Conservation (phyloP, 2,329 filamentous ascomycete genomes). For the Penicillium decumbens region DNA sequence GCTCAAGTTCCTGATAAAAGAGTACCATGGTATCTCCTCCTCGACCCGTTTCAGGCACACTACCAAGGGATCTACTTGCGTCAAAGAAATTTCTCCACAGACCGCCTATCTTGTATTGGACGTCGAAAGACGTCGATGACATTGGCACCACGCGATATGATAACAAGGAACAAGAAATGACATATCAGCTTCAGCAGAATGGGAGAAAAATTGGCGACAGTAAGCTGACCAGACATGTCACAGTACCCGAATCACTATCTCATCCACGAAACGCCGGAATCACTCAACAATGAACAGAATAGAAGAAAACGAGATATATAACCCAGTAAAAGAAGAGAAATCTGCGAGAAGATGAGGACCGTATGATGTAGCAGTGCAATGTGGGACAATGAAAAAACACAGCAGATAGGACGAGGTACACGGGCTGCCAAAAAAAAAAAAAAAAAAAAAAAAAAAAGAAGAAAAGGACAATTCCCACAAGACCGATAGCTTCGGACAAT, state of each 20-base stretch:
- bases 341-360: conserved; percentile 4
- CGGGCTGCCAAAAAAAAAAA: conserved; percentile 6
- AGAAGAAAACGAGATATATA: conserved; percentile 12
- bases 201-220: background rate
- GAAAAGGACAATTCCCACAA: conserved; percentile 1
- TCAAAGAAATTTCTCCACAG: background rate
- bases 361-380: conserved; percentile 11
- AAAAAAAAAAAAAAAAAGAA: conserved; percentile 5
- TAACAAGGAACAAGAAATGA: background rate
- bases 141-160: background rate
- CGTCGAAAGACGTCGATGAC: background rate
- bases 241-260: conserved; percentile 5
- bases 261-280: conserved; percentile 19
- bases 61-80: background rate
- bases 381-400: conserved; percentile 1
- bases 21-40: too few species aligned
- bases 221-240: conserved; percentile 5
- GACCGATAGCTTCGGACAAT: conserved; percentile 6
- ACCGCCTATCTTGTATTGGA: conserved; percentile 2
- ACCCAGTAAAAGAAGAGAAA: conserved; percentile 9
- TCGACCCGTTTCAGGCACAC: background rate
- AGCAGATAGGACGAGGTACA: conserved; percentile 2
- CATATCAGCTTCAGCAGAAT: background rate
- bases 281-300: conserved; percentile 8
- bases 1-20: background rate